Evolutionary conservation across 495 filamentous ascomycete genomes (phyloP), one percentile per base, ranked within the genome.

Genomic region (Paragyromitra xinjiangensis): DNA sequence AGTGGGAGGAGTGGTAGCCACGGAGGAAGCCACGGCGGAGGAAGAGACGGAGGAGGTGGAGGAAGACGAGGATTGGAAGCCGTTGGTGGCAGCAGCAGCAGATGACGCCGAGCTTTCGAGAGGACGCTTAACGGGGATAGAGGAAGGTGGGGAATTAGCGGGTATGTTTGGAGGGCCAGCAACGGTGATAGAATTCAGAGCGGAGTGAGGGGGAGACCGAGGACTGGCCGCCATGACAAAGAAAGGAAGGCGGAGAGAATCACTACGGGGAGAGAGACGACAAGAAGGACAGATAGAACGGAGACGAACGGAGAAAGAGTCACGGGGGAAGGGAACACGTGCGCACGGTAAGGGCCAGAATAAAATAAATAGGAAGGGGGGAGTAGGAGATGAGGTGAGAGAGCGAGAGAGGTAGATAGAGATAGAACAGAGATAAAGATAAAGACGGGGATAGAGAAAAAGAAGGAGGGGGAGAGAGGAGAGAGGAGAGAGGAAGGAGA

Each of bases 41-140:
- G 67, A 64, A 5, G 62, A 44, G 7, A 40, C 26, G 8, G 78
- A 80, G n/a, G 69, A 74, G 11, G 62, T 16, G 11, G 69, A 67
- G 24, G 74, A 71, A 5, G 77, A 65, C 5, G 78, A 74, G 3
- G 75, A 64, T 16, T 29, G 58, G 44, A 67, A 79, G 40, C 59
- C 59, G 55, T 58, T 69, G 37, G 62, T 26, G 19, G 65, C 29
- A 12, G 59, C 6, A 3, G 75, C 40, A 34, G 53, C 24, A 2
- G 76, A 78, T 62, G 74, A 51, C 45, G 75, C 55, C 53, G 73
- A 70, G 65, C 51, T 79, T 61, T 77, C 74, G 14, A 79, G 66
- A 16, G 77, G 77, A 19, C 77, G 77, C 39, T 79, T 79, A 11
- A 70, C 77, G 16, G 77, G 77, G 55, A 81, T 78, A 12, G 78